Evolutionary conservation across 441 rosid species (phyloP).

Genomic region (Gossypium lobatum): DNA sequence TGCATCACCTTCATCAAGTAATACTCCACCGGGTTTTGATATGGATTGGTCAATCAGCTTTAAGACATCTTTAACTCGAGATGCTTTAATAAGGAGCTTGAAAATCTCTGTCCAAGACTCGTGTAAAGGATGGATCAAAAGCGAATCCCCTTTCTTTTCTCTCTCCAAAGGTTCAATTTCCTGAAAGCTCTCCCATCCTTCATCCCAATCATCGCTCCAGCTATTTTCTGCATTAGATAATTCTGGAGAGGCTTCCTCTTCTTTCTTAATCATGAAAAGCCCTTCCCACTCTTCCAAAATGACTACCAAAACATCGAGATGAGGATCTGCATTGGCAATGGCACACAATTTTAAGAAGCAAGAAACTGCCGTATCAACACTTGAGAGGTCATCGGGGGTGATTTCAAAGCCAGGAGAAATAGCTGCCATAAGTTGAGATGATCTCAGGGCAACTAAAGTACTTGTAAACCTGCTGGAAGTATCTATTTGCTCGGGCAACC

Average conservation of each 20-base stretch:
- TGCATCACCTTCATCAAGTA: constrained; percentile 60
- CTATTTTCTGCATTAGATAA: constrained; percentile 40
- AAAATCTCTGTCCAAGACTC: constrained; percentile 72
- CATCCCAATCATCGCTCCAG: constrained; percentile 93
- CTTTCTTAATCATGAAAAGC: constrained; percentile 43
- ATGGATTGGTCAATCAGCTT: constrained; percentile 57
- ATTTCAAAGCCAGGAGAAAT: constrained; percentile 64
- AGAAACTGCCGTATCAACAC: constrained; percentile 51
- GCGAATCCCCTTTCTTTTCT: constrained; percentile 31
- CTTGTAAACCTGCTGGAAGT: constrained; percentile 63
- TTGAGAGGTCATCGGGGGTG: constrained; percentile 61
- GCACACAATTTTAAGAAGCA: constrained; percentile 70
- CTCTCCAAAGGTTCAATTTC: constrained; percentile 54
- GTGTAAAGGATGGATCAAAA: constrained; percentile 65
- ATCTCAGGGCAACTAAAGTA: constrained; percentile 85
- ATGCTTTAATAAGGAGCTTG: constrained; percentile 32
- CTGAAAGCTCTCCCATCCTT: constrained; percentile 98
- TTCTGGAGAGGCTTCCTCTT: constrained; percentile 39
- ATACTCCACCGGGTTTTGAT: constrained; percentile 40
- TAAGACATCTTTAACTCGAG: constrained; percentile 39
- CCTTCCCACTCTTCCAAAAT: constrained; percentile 94
- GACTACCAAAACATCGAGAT: constrained; percentile 57
- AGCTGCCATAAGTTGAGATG: constrained; percentile 68
- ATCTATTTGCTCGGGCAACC: constrained; percentile 43
- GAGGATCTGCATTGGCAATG: constrained; percentile 41